Percentiles rank a stretch among this genome's conserved stretches.
Evolutionary conservation across 2,329 filamentous ascomycete genomes (phyloP).

Genomic region (Phialocephala sp.): DNA sequence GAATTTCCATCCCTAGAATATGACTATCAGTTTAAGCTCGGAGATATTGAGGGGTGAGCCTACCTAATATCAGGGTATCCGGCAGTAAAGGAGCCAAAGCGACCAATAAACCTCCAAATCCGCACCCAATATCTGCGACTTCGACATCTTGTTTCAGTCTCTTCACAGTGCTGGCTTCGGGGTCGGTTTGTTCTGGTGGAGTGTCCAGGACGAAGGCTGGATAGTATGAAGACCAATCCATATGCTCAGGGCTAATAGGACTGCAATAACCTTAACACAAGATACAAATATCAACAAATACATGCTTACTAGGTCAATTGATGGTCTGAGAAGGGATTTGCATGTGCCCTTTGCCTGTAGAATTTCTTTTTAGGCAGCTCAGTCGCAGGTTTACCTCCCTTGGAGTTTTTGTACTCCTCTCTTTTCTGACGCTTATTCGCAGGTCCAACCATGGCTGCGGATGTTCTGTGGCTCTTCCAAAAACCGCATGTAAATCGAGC

Average conservation of each 20-base stretch:
- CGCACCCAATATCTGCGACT: conserved; percentile 95
- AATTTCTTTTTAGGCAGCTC: conserved; percentile 89
- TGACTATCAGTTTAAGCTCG: conserved; percentile 21
- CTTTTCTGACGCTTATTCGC: conserved; percentile 69
- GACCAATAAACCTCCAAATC: conserved; percentile 89
- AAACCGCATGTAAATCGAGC: not conserved
- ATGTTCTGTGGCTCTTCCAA: not conserved
- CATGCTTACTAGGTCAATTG: conserved; percentile 77
- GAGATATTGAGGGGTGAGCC: conserved; percentile 37
- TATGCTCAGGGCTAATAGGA: conserved; percentile 76
- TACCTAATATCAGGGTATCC: conserved; percentile 81
- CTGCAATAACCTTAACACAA: conserved; percentile 51
- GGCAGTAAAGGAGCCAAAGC: conserved; percentile 83
- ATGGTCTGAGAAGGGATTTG: conserved; percentile 98
- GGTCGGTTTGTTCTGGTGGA: conserved; percentile 38
- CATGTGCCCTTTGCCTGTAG: conserved; percentile 94
- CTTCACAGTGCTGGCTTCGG: conserved; percentile 18
- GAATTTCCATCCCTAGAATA: conserved; percentile 82
- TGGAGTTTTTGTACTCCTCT: conserved; percentile 64
- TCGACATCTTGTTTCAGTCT: conserved; percentile 74
- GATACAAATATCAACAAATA: conserved; percentile 28
- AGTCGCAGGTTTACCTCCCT: conserved; percentile 50
- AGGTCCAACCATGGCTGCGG: conserved; percentile 48
- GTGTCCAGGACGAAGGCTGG: conserved; percentile 67
- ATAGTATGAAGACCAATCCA: conserved; percentile 91